Evolutionary conservation across 2,329 filamentous ascomycete genomes (phyloP), one percentile per base, ranked within the genome.

Genomic region (Sphaceloma murrayae): DNA sequence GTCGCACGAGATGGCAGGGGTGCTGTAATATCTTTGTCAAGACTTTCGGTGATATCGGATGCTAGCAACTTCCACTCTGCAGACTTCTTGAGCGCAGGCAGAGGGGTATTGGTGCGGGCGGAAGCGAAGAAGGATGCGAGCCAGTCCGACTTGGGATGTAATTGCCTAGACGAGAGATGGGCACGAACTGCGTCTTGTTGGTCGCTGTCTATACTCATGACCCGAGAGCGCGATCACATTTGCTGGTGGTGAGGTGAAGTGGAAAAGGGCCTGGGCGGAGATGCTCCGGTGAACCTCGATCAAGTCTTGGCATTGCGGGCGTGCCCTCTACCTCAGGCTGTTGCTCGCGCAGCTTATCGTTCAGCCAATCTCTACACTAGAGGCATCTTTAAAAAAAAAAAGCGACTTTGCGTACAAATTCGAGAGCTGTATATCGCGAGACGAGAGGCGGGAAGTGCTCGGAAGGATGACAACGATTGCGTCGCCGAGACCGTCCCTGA

Each of bases 11-110:
- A 46, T 0, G 87, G 84, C 3, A 87, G 67, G 5, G 67, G 53
- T 14, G 75, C 65, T 1, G 5, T 60, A 42, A 39, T 59, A 48
- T 49, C 62, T 49, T 13, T 68, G 24, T 55, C 52, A 5, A 80
- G 64, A 0, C 80, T 73, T 2, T 68, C 65, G 1, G 81, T 80
- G 50, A 96, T 75, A 64, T 95, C 85, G 27, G 80, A 75, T 21
- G 80, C 75, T 4, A 95, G 74, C 8, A 96, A 69, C 44, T 86
- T 85, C 53, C 87, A 82, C 52, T 83, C 78, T 27, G 83, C 83
- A 2, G 87, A 91, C 49, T 86, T 84, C 46, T 83, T 70, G 14
- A 94, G 71, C 3, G 82, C 81, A 19, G 78, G 74, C 1, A 87
- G 63, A 0, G 84, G 80, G 1, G 76, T 78, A 29, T 60, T 59